Evolutionary conservation across 805 yeast genomes (phyloP).

Genomic region (Grigorovia yakushimaensis): DNA sequence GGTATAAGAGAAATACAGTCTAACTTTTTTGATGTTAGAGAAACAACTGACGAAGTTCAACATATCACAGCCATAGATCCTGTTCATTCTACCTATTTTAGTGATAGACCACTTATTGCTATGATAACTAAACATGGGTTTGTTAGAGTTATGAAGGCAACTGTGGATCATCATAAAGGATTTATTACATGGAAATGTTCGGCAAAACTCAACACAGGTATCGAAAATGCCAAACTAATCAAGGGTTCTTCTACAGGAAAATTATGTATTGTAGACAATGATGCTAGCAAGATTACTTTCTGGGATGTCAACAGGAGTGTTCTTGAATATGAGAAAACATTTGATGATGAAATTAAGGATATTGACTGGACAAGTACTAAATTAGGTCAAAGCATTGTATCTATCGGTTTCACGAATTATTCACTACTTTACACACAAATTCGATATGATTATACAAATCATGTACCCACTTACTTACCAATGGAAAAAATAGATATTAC

Average conservation of each 20-base stretch:
- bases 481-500: conserved; percentile 64
- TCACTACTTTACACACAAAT: conserved; percentile 70
- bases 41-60: conserved; percentile 30
- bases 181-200: conserved; percentile 45
- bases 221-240: conserved; percentile 41
- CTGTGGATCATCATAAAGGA: conserved; percentile 13
- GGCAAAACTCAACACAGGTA: conserved; percentile 45
- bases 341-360: conserved; percentile 44
- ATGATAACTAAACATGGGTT: conserved; percentile 45
- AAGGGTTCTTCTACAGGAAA: conserved; percentile 71
- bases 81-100: conserved; percentile 33
- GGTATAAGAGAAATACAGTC: conserved; percentile 30
- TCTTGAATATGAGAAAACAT: conserved; percentile 47
- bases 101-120: conserved; percentile 40
- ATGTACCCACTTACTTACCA: conserved; percentile 65
- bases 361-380: conserved; percentile 80
- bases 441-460: conserved; percentile 81
- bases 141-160: conserved; percentile 39
- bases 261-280: conserved; percentile 59
- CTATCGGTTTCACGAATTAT: conserved; percentile 62
- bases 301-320: conserved; percentile 71
- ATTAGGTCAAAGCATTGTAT: conserved; percentile 58
- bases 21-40: conserved; percentile 15
- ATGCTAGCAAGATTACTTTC: conserved; percentile 45
- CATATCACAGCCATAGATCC: conserved; percentile 58